Evolutionary conservation across 2,329 filamentous ascomycete species (phyloP).

Genomic region (Chrysosporium queenslandicum): DNA sequence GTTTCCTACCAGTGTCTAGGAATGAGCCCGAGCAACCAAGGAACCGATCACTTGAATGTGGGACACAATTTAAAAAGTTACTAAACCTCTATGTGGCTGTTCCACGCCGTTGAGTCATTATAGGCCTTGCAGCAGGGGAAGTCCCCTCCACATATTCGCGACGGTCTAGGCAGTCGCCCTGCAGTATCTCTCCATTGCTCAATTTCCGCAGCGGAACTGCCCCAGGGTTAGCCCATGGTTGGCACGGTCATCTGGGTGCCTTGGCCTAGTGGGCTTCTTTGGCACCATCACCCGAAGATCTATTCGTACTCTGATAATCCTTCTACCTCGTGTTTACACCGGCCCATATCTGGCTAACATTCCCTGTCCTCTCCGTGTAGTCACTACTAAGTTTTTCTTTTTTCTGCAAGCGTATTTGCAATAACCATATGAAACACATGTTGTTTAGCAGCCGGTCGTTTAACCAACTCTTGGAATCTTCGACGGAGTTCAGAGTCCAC

Average conservation of each 20-base stretch:
- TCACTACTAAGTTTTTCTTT: background rate
- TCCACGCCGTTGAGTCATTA: constrained; percentile 2
- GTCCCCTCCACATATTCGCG: background rate
- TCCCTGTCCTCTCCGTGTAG: background rate
- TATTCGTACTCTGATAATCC: background rate
- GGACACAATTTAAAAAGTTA: background rate
- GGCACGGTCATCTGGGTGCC: background rate
- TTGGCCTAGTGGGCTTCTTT: background rate
- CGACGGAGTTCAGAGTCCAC: background rate
- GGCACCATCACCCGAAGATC: background rate
- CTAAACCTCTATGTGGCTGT: background rate
- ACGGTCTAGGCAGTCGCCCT: background rate
- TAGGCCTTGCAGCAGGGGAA: background rate
- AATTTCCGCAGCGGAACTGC: background rate
- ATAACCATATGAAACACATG: background rate
- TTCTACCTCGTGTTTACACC: constrained; percentile 4
- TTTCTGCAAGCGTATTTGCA: constrained; percentile 1
- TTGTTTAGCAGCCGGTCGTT: background rate
- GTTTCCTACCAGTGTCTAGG: too few relatives aligned
- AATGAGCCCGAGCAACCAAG: too few relatives aligned
- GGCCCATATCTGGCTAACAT: background rate
- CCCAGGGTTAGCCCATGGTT: background rate
- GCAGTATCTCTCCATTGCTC: background rate
- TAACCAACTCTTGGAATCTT: background rate
- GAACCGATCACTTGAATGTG: background rate